phyloP scores from a whole-genome alignment of 2,329 filamentous ascomycete species.

The Lasiodiplodia citricola region DNA sequence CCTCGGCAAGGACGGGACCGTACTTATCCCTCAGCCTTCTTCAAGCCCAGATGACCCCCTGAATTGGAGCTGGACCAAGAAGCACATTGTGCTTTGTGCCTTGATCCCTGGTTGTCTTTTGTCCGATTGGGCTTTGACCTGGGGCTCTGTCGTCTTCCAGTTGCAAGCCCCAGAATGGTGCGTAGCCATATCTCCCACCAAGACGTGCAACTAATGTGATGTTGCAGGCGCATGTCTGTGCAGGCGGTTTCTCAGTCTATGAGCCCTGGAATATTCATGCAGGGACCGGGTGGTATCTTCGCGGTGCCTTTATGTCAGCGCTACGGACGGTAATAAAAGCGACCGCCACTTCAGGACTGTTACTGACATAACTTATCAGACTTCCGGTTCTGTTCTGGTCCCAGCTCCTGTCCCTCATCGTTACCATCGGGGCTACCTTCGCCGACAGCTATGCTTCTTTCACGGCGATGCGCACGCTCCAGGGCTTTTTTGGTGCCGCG shows the following conservation, averaged over 20 bases:
- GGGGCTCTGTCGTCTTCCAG: slow-evolving; percentile 27
- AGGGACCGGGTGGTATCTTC: slow-evolving; percentile 33
- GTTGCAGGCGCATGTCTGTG: slow-evolving; percentile 40
- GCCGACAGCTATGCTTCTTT: slow-evolving; percentile 32
- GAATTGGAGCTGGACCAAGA: slow-evolving; percentile 40
- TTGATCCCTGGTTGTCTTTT: slow-evolving; percentile 33
- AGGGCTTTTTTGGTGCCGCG: slow-evolving; percentile 36
- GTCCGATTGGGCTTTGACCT: slow-evolving; percentile 32
- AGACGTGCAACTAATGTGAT: slow-evolving; percentile 24
- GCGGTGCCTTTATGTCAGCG: slow-evolving; percentile 42
- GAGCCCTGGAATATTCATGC: slow-evolving; percentile 37
- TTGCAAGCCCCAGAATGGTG: slow-evolving; percentile 29
- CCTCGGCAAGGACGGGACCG: slow-evolving; percentile 19
- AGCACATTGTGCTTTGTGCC: slow-evolving; percentile 33
- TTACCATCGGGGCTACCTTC: slow-evolving; percentile 31
- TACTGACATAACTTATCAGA: slow-evolving; percentile 18
- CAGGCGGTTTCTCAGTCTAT: slow-evolving; percentile 45
- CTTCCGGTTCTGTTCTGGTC: slow-evolving; percentile 40
- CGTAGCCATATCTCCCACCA: not conserved
- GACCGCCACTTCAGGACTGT: not conserved
- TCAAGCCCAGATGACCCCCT: slow-evolving; percentile 38
- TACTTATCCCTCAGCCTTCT: slow-evolving; percentile 37
- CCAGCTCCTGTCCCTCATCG: slow-evolving; percentile 31
- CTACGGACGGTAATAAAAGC: slow-evolving; percentile 43
- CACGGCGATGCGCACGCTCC: slow-evolving; percentile 36